Percentiles rank a stretch among this genome's conserved stretches.
phyloP scores from a whole-genome alignment of 2,329 filamentous ascomycete genomes.

The Pyrenophora graminea region DNA sequence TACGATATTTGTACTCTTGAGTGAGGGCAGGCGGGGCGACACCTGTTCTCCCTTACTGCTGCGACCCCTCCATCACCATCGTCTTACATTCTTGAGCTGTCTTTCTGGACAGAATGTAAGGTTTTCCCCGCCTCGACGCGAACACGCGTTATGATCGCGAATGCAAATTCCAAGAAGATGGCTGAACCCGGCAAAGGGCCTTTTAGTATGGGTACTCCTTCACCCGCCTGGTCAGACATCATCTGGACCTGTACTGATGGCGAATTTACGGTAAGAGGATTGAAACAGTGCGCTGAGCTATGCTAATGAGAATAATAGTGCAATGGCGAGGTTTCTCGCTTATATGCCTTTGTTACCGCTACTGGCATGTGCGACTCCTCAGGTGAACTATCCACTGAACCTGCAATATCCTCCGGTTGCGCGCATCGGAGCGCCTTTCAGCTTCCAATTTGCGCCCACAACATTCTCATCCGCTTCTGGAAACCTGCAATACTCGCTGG shows the following conservation, averaged over 20 bases:
- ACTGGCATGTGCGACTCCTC: slow-evolving; percentile 36
- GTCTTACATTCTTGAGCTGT: slow-evolving; percentile 35
- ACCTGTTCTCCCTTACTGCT: slow-evolving; percentile 37
- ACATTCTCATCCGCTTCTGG: slow-evolving; percentile 69
- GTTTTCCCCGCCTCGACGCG: slow-evolving; percentile 22
- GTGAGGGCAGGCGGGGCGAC: slow-evolving; percentile 24
- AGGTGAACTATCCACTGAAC: slow-evolving; percentile 73
- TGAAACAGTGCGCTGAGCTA: not conserved
- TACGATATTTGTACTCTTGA: not conserved
- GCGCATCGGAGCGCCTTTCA: slow-evolving; percentile 67
- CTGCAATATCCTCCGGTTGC: slow-evolving; percentile 82
- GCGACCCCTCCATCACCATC: slow-evolving; percentile 20
- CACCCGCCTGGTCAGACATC: slow-evolving; percentile 13
- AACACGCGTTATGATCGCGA: slow-evolving; percentile 33
- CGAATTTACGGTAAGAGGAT: slow-evolving; percentile 23
- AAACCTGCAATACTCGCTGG: slow-evolving; percentile 68
- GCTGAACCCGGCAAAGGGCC: slow-evolving; percentile 30
- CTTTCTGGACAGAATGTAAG: slow-evolving; percentile 28
- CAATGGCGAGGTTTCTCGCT: slow-evolving; percentile 23
- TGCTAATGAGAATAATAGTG: slow-evolving; percentile 17
- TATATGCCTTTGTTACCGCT: slow-evolving; percentile 22
- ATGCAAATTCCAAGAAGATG: slow-evolving; percentile 37
- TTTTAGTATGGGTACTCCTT: slow-evolving; percentile 25
- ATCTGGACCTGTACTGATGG: slow-evolving; percentile 20
- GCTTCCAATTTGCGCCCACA: slow-evolving; percentile 70